Percentiles rank a stretch among this genome's conserved stretches.
These are phyloP conservation scores for Leccinum aurantiacum DNA, from an alignment of 768 basidiomycete genomes.

Conservation along the genomic window DNA sequence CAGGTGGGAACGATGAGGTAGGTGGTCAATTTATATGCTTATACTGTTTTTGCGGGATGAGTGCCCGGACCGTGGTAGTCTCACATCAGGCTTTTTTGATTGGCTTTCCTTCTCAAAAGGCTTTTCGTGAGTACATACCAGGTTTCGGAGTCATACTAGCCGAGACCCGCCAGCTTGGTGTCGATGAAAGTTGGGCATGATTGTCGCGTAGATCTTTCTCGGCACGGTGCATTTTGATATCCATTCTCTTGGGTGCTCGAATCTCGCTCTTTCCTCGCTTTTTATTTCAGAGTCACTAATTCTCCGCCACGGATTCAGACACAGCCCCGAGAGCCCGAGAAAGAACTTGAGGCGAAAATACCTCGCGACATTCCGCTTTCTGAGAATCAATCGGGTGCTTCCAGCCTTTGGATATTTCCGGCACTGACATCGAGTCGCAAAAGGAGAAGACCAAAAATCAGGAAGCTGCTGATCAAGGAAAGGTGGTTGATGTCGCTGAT, in stretches of 20 bases:
- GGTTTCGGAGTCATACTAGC: neutral
- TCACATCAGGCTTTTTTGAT: neutral
- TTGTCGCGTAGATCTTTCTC: neutral
- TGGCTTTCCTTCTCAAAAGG: neutral
- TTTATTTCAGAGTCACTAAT: slow-evolving; percentile 11
- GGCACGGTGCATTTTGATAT: neutral
- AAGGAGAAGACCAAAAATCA: neutral
- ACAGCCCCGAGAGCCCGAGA: slow-evolving; percentile 6
- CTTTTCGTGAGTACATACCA: neutral
- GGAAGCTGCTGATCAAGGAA: neutral
- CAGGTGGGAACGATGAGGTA: slow-evolving; percentile 13
- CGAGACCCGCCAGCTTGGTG: neutral
- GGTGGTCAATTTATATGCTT: neutral
- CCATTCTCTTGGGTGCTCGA: neutral
- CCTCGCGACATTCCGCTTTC: neutral
- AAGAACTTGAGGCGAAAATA: neutral
- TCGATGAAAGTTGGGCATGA: neutral
- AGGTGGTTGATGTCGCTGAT: neutral
- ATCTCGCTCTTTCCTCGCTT: neutral
- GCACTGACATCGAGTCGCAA: neutral
- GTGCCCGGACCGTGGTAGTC: neutral
- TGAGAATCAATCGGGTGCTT: neutral
- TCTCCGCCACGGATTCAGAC: neutral
- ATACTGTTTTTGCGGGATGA: neutral
- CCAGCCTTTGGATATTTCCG: neutral